Percentiles rank a stretch among this genome's conserved stretches.
Evolutionary conservation across 768 basidiomycete genomes (phyloP).

Genomic region (Leucocoprinus sp.): DNA sequence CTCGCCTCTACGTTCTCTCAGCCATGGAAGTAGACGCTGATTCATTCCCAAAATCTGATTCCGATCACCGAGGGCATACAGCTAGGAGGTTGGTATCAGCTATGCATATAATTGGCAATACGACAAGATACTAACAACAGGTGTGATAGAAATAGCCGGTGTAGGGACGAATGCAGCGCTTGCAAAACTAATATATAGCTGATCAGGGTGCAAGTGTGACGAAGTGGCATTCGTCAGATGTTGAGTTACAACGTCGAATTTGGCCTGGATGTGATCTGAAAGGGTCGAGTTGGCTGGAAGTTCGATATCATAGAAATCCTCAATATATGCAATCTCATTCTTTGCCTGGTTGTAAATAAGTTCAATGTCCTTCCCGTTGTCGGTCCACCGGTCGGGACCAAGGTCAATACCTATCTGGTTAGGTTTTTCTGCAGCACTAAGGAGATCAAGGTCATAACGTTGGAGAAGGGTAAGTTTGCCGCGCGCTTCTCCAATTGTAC

Average conservation of each 20-base stretch:
- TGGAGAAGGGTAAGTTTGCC: constrained; percentile 45
- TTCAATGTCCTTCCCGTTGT: constrained; percentile 40
- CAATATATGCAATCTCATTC: constrained; percentile 35
- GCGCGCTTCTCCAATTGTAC: constrained; percentile 42
- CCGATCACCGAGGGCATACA: constrained; percentile 36
- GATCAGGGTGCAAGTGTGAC: constrained; percentile 25
- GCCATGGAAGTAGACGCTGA: constrained; percentile 34
- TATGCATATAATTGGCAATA: too few species aligned
- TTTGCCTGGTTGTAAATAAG: constrained; percentile 31
- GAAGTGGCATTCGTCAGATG: too few species aligned
- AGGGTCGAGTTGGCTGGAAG: constrained; percentile 28
- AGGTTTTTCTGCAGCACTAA: constrained; percentile 25
- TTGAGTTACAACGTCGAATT: constrained; percentile 32
- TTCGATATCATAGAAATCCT: constrained; percentile 38
- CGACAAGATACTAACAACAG: too few species aligned
- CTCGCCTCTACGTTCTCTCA: too few species aligned
- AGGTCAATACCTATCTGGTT: constrained; percentile 39
- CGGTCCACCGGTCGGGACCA: constrained; percentile 35
- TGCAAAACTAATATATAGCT: constrained; percentile 43
- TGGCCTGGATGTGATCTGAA: constrained; percentile 32
- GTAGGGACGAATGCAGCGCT: too few species aligned
- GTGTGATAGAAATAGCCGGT: too few species aligned
- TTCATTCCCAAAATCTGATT: constrained; percentile 32
- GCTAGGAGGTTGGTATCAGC: constrained; percentile 17
- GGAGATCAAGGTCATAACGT: constrained; percentile 34